These are phyloP conservation scores for Candida anglica DNA, from an alignment of 805 yeast species.

Conservation along the genomic window DNA sequence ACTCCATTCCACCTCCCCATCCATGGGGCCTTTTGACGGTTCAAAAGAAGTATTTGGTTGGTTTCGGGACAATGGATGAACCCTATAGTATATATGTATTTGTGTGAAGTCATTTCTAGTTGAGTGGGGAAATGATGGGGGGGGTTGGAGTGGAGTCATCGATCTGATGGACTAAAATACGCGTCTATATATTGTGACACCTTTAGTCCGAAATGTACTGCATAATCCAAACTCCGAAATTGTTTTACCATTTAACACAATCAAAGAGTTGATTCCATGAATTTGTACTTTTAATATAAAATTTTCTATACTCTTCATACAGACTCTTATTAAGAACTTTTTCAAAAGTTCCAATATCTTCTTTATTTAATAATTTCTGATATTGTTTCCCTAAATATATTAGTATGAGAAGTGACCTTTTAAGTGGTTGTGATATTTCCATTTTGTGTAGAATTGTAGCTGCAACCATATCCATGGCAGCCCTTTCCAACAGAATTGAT, in stretches of 20 bases:
- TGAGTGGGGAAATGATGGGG: neutral
- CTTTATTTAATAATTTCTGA: slow-evolving; percentile 8
- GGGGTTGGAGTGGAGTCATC: neutral
- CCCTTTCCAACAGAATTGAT: slow-evolving; percentile 10
- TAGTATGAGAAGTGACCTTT: slow-evolving; percentile 14
- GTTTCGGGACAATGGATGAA: slow-evolving; percentile 25
- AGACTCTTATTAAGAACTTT: no score
- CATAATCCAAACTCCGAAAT: no score
- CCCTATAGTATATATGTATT: slow-evolving; percentile 20
- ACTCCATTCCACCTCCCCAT: slow-evolving; percentile 49
- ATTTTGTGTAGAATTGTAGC: slow-evolving; percentile 14
- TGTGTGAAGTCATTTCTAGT: slow-evolving; percentile 3
- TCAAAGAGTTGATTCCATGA: no score
- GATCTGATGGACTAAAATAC: no score
- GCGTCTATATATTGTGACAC: slow-evolving; percentile 6
- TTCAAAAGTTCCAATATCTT: slow-evolving; percentile 9
- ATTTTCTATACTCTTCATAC: no score
- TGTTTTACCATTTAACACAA: no score
- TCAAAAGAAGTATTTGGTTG: slow-evolving; percentile 29
- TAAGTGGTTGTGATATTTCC: slow-evolving; percentile 7
- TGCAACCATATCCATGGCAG: slow-evolving; percentile 16
- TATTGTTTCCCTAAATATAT: slow-evolving; percentile 16
- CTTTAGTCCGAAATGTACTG: no score
- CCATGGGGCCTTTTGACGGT: slow-evolving; percentile 41
- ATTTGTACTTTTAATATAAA: no score